Base-by-base conservation (phyloP, 1,284 basidiomycete species). In the Apiotrichum gamsii region DNA sequence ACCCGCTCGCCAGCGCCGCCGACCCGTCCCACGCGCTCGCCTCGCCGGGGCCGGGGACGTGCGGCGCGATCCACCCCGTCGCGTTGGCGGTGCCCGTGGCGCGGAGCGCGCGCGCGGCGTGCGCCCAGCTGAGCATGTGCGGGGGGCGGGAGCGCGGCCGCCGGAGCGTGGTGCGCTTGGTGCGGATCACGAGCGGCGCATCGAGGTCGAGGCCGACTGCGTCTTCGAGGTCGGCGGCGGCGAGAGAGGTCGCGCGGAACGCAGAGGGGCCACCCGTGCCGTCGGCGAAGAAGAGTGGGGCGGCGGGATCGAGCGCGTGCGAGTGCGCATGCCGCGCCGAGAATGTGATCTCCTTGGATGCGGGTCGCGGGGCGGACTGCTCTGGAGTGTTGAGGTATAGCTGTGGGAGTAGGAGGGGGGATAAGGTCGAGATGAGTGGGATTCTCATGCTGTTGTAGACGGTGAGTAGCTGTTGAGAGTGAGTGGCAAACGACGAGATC, bases 101-200 rank as follows among this genome's bases (percentile, higher is more conserved):
- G 6, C 40, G 39, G 13, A 10, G 13, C 5, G 39, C 39, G 8
- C 35, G 23, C 1, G 43, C 54, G n/a, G 42, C 45, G 43, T 33
- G 51, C 33, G 36, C 60, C 68, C 68, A 70, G 1, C 62, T 64
- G 15, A 61, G 52, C 40, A 70, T 67, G 23, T 56, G 41, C 1
- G 68, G 68, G 14, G 68, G 64, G 10, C 61, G 57, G 21, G 52
- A 28, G 3, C 50, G 49, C 8, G 68, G 61, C 2, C 68, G 52
- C n/a, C 65, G 64, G 32, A 70, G 67, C 5, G 43, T 57, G n/a
- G 49, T 53, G 19, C 47, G 52, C 13, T 41, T 45, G 10, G 68
- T 69, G 5, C 67, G 60, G 34, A 70, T 55, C 5, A 49, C 44
- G 15, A 68, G 45, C 16, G 51, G 46, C 10, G 38, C 30, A 14